Evolutionary conservation across 441 rosid genomes (phyloP), one percentile per base, ranked within the genome.

Genomic region (Erodium trifolium): DNA sequence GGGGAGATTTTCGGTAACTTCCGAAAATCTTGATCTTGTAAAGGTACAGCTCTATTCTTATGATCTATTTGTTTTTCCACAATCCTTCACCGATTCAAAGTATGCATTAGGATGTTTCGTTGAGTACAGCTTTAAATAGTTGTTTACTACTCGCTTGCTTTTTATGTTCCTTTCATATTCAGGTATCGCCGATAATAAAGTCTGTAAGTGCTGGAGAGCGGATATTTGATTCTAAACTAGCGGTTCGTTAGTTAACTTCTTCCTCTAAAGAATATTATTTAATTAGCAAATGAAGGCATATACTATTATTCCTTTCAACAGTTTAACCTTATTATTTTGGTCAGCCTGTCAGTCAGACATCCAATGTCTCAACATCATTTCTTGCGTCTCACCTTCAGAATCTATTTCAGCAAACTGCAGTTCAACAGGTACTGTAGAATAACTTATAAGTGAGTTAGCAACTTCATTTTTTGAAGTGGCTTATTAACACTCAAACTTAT

Each of bases 171-270:
- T 73, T 62, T 73, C 27, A 72, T 76, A 76, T 75, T 67, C 85
- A 95, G 98, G 83, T 83, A 17, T 86, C 97, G 31, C 85, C 97
- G 51, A 79, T 95, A 71, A 86, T 90, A 79, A 95, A 92, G 76
- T 92, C 99, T 78, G 98, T 96, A 35, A 92, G 99, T 17, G 97
- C 89, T 0, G 98, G 96, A 67, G 97, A 92, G 55, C 87, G 98
- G 97, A 80, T 78, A 17, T 80, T 78, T 66, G 96, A 89, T 27
- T 73, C 96, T 69, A 90, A 85, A 74, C 91, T 78, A 83, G 74
- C 67, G 86, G 98, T 89, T 68, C 16, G 80, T 81, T 47, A 57
- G 5, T 51, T 3, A 60, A 63, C 65, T 4, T 17, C 62, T 14
- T 55, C 37, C 0, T 34, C 37, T 34, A 1, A 0, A 0, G 2